These are phyloP conservation scores for Tylopilus sp. DNA, from an alignment of 768 basidiomycete species.

Conservation along the genomic window DNA sequence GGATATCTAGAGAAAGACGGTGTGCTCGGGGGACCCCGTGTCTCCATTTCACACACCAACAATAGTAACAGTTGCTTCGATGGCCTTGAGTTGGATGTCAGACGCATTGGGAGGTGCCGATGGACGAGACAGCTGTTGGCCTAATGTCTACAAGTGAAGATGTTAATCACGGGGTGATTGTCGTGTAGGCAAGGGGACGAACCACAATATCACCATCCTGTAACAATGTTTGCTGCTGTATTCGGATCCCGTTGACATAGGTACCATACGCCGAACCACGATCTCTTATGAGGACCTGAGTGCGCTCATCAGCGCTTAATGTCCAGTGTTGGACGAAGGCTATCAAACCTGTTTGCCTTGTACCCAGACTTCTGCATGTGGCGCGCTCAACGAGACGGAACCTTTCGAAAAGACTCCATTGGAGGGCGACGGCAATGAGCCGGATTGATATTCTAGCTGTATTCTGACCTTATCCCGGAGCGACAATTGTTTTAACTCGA, in stretches of 20 bases:
- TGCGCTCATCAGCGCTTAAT: constrained; percentile 7
- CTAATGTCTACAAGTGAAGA: constrained; percentile 36
- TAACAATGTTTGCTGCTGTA: constrained; percentile 36
- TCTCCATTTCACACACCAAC: constrained; percentile 26
- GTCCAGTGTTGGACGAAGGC: constrained; percentile 3
- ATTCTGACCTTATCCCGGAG: constrained; percentile 30
- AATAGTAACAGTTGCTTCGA: constrained; percentile 40
- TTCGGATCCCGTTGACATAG: constrained; percentile 42
- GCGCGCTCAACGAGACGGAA: constrained; percentile 38
- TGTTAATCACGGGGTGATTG: constrained; percentile 1
- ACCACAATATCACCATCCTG: constrained; percentile 45
- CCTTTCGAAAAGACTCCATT: constrained; percentile 44
- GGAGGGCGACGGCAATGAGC: constrained; percentile 19
- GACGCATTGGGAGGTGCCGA: constrained; percentile 36
- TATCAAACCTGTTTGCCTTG: constrained; percentile 38
- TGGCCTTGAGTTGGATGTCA: constrained; percentile 45
- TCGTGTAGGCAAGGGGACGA: constrained; percentile 13
- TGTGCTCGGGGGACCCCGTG: background rate
- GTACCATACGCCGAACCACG: constrained; percentile 46
- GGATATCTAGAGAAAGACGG: background rate
- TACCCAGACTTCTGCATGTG: constrained; percentile 48
- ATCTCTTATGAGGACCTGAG: constrained; percentile 46
- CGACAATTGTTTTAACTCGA: constrained; percentile 35
- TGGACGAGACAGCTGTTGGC: constrained; percentile 37
- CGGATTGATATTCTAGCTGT: constrained; percentile 33